These are phyloP conservation scores for Daldinia caldariorum DNA, from an alignment of 495 filamentous ascomycete species.

Conservation along the genomic window DNA sequence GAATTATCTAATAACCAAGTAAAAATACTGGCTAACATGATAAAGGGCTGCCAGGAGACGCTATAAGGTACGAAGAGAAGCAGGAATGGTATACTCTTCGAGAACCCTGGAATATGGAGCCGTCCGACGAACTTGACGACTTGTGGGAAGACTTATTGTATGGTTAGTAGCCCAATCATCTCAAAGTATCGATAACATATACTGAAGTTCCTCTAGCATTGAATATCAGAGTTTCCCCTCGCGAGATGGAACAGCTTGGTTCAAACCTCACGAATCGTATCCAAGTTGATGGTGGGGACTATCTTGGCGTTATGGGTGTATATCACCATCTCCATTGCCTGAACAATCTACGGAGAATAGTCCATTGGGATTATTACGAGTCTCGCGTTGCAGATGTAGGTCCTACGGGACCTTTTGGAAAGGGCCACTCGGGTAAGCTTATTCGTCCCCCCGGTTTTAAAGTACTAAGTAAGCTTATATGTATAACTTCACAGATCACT, in stretches of 20 bases:
- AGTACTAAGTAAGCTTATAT: neutral
- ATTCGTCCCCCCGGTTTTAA: neutral
- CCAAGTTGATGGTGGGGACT: conserved; percentile 45
- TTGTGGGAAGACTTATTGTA: conserved; percentile 48
- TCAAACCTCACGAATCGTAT: conserved; percentile 42
- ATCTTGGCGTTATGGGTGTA: conserved; percentile 47
- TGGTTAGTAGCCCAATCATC: conserved; percentile 12
- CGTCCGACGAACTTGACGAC: conserved; percentile 41
- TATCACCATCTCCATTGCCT: conserved; percentile 52
- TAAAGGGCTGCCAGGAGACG: conserved; percentile 8
- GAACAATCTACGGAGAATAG: conserved; percentile 37
- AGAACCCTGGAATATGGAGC: conserved; percentile 42
- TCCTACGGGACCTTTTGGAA: neutral
- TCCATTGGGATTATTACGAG: conserved; percentile 45
- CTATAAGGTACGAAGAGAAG: conserved; percentile 35
- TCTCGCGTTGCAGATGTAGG: conserved; percentile 10
- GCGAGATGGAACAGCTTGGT: conserved; percentile 36
- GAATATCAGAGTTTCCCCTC: conserved; percentile 45
- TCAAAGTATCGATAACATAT: neutral
- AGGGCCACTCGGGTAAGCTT: conserved; percentile 32
- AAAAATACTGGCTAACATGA: neutral
- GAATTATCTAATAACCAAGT: neutral
- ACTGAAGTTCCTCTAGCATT: conserved; percentile 20
- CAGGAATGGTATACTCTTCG: conserved; percentile 34
- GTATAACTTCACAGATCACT: conserved; percentile 45